Conservation (phyloP, 202 grass and related monocot genomes). For the Schoenoplectus tabernaemontani region DNA sequence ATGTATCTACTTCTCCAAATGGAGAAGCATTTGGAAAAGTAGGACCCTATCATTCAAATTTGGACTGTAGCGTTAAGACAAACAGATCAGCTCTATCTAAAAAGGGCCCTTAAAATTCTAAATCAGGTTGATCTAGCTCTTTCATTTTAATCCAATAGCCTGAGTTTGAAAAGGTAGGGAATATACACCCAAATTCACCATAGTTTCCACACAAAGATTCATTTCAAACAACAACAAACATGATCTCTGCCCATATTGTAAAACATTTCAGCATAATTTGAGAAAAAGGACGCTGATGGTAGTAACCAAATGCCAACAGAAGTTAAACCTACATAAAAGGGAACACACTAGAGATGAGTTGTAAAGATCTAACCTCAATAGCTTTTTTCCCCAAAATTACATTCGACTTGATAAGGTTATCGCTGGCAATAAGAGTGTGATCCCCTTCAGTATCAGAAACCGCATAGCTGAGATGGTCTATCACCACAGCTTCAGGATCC, state of each 20-base stretch:
- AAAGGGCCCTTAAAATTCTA: not conserved
- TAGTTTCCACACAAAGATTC: not conserved
- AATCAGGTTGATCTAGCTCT: not conserved
- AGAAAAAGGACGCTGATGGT: not conserved
- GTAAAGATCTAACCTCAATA: conserved; percentile 50
- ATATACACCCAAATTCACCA: not conserved
- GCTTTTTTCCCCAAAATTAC: conserved; percentile 73
- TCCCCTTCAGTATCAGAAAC: conserved; percentile 66
- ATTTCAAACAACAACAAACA: not conserved
- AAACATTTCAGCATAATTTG: not conserved
- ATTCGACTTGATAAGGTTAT: conserved; percentile 71
- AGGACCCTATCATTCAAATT: not conserved
- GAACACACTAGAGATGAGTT: not conserved
- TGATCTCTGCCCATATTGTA: not conserved
- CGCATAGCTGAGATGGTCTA: conserved; percentile 82
- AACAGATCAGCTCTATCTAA: not conserved
- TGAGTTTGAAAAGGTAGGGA: too few relatives aligned
- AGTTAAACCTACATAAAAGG: not conserved
- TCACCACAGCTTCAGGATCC: conserved; percentile 76
- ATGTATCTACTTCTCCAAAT: too few relatives aligned
- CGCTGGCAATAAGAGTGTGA: conserved; percentile 68
- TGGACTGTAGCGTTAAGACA: not conserved
- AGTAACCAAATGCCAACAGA: not conserved
- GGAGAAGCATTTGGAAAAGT: too few relatives aligned
- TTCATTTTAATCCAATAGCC: too few relatives aligned